These are phyloP conservation scores for Oryza coarctata DNA, from an alignment of 176 grass and related monocot species.

Conservation along the genomic window DNA sequence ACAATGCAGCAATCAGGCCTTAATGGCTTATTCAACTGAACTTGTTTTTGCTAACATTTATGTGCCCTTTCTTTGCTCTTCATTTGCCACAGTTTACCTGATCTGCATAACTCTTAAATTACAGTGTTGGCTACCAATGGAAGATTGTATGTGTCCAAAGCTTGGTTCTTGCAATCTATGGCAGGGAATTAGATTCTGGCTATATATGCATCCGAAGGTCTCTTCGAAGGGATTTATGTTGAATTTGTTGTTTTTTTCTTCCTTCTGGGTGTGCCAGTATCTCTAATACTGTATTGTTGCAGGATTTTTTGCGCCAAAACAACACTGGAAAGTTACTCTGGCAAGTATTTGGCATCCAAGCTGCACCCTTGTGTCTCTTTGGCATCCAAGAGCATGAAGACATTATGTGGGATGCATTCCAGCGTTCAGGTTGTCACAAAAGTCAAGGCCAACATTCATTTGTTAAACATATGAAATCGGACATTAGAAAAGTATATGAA, in stretches of 20 bases:
- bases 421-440: constrained; percentile 63
- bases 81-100: neutral
- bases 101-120: constrained; percentile 23
- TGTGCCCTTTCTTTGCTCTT: neutral
- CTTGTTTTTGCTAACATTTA: constrained; percentile 3
- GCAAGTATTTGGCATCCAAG: constrained; percentile 80
- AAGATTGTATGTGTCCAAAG: constrained; percentile 87
- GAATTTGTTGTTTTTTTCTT: neutral
- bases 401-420: constrained; percentile 92
- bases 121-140: constrained; percentile 87
- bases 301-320: constrained; percentile 97
- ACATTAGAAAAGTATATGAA: neutral
- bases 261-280: constrained; percentile 15
- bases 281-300: constrained; percentile 25
- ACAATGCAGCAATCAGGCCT: neutral
- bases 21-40: neutral
- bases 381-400: constrained; percentile 90
- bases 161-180: constrained; percentile 52
- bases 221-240: constrained; percentile 3
- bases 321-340: constrained; percentile 95
- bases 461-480: neutral
- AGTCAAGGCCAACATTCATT: neutral
- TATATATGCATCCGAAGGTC: constrained; percentile 99
- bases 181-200: constrained; percentile 75
- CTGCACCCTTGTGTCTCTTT: constrained; percentile 78